phyloP scores from a whole-genome alignment of 345 rosid genomes.

The Citrus reticulata region DNA sequence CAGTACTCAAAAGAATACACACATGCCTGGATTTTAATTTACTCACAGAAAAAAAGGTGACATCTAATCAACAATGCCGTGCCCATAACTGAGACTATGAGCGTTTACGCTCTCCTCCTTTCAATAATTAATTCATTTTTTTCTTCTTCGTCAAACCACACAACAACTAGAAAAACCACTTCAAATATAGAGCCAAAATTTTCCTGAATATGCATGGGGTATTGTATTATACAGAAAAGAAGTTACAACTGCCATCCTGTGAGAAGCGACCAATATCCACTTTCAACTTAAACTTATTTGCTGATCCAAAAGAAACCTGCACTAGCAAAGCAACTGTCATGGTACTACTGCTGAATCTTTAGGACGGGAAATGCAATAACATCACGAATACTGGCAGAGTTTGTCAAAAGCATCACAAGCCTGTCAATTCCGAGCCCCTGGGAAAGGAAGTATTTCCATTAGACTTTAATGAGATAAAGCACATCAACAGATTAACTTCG shows the following conservation, averaged over 20 bases:
- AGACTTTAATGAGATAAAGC: neutral
- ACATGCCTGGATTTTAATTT: neutral
- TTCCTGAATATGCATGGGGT: neutral
- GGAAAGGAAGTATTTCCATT: neutral
- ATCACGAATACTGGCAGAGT: conserved; percentile 85
- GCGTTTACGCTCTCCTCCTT: neutral
- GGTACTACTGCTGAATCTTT: conserved; percentile 59
- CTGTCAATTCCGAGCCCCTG: conserved; percentile 97
- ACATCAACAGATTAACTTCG: neutral
- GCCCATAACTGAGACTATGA: neutral
- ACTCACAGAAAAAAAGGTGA: neutral
- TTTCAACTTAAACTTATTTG: neutral
- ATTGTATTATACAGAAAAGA: neutral
- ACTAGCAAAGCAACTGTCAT: neutral
- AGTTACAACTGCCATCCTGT: neutral
- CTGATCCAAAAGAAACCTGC: neutral
- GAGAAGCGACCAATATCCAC: neutral
- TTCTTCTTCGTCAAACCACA: neutral
- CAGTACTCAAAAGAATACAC: neutral
- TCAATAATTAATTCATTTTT: too few species aligned
- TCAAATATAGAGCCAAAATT: neutral
- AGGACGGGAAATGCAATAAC: conserved; percentile 92
- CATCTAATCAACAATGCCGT: neutral
- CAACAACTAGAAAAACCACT: neutral
- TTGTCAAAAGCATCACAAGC: conserved; percentile 82